Evolutionary conservation across 257 asterid genomes (phyloP).

Genomic region (Ajuga chamaepitys): DNA sequence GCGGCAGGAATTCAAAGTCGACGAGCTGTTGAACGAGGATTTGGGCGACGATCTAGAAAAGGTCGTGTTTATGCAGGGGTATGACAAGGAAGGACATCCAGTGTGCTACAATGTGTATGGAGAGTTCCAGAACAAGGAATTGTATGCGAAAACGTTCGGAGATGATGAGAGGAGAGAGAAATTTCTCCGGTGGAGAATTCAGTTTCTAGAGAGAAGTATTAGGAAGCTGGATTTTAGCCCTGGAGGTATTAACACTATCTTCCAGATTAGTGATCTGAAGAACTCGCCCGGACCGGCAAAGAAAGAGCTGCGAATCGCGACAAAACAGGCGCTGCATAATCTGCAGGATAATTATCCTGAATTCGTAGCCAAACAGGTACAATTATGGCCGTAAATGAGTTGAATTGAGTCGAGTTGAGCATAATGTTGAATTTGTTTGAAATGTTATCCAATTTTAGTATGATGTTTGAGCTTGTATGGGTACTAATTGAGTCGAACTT

Average conservation of each 20-base stretch:
- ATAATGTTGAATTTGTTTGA: no score
- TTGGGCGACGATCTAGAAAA: conserved; percentile 80
- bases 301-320: conserved; percentile 67
- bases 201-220: conserved; percentile 64
- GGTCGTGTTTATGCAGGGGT: conserved; percentile 85
- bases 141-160: conserved; percentile 45
- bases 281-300: conserved; percentile 83
- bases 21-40: conserved; percentile 54
- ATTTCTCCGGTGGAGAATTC: conserved; percentile 68
- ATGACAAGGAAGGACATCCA: conserved; percentile 66
- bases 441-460: no score
- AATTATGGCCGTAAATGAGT: no score
- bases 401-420: no score
- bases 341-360: conserved; percentile 97
- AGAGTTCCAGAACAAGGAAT: conserved; percentile 66
- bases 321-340: conserved; percentile 72
- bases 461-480: no score
- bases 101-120: conserved; percentile 75
- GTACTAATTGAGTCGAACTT: no score
- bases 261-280: conserved; percentile 85
- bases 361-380: conserved; percentile 85
- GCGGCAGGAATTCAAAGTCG: conserved; percentile 60
- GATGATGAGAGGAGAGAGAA: conserved; percentile 46
- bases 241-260: conserved; percentile 62
- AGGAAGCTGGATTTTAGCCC: conserved; percentile 70